Conservation (phyloP, 768 basidiomycete genomes). For the Suillus subluteus region DNA sequence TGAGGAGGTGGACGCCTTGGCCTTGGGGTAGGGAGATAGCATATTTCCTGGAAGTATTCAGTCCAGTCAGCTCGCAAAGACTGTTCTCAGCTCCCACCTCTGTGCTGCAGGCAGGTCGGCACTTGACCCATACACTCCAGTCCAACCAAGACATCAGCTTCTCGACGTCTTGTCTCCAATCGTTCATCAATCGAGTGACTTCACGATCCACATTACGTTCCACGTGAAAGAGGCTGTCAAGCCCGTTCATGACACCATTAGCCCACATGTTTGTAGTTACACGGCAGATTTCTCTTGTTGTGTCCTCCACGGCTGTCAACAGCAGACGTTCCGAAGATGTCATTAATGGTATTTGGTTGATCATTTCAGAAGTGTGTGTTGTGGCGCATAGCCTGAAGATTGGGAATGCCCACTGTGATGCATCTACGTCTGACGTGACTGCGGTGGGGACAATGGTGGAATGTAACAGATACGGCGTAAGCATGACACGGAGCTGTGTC, state of each 20-base stretch:
- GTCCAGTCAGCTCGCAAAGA: neutral
- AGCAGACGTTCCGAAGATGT: constrained; percentile 34
- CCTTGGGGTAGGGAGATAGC: constrained; percentile 24
- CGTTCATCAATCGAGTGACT: constrained; percentile 14
- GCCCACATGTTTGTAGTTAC: constrained; percentile 52
- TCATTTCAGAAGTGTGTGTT: constrained; percentile 24
- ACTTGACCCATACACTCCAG: constrained; percentile 55
- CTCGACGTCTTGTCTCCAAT: constrained; percentile 40
- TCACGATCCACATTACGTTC: constrained; percentile 2
- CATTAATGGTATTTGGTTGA: constrained; percentile 20
- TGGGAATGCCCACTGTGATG: constrained; percentile 32
- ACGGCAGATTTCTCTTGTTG: constrained; percentile 49
- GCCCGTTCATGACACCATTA: constrained; percentile 32
- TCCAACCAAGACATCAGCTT: constrained; percentile 52
- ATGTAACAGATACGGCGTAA: constrained; percentile 15
- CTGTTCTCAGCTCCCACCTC: constrained; percentile 39
- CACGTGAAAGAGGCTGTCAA: constrained; percentile 18
- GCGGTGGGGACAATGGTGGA: constrained; percentile 13
- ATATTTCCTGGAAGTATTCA: constrained; percentile 23
- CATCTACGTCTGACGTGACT: neutral
- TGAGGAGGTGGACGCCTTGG: neutral
- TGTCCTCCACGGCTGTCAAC: constrained; percentile 34
- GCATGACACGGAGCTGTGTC: constrained; percentile 27
- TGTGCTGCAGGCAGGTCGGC: constrained; percentile 46
- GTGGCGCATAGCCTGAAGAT: constrained; percentile 37